Conservation (phyloP, 2,329 filamentous ascomycete genomes). For the Calonectria henricotiae region DNA sequence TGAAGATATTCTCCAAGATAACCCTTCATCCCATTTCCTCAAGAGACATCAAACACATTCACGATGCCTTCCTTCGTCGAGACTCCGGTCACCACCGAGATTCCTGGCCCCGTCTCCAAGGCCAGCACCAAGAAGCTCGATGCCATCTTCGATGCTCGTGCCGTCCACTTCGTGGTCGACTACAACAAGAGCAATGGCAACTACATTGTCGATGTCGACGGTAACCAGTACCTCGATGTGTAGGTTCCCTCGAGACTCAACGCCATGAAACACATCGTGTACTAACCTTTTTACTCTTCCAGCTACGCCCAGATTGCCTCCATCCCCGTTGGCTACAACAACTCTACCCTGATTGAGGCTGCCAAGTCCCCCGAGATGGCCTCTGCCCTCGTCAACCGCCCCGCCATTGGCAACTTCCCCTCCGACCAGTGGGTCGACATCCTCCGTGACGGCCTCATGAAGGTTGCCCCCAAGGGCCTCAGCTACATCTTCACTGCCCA, state of each 20-base stretch:
- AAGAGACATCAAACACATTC: slow-evolving; percentile 39
- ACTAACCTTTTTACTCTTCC: slow-evolving; percentile 26
- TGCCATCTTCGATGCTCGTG: slow-evolving; percentile 68
- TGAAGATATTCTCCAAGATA: slow-evolving; percentile 41
- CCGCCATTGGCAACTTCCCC: slow-evolving; percentile 86
- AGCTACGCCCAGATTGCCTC: slow-evolving; percentile 88
- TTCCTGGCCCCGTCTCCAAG: slow-evolving; percentile 61
- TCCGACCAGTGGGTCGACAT: slow-evolving; percentile 82
- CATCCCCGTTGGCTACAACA: slow-evolving; percentile 89
- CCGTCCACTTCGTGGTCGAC: slow-evolving; percentile 69
- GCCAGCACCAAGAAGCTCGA: slow-evolving; percentile 63
- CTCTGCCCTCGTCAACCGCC: slow-evolving; percentile 82
- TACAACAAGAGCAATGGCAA: slow-evolving; percentile 70
- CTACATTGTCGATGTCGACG: slow-evolving; percentile 69
- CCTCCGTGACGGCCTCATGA: slow-evolving; percentile 80
- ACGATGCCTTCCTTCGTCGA: slow-evolving; percentile 57
- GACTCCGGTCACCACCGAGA: slow-evolving; percentile 57
- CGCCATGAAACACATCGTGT: not conserved
- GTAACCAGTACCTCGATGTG: slow-evolving; percentile 68
- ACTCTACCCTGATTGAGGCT: slow-evolving; percentile 76
- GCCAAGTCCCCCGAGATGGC: slow-evolving; percentile 81
- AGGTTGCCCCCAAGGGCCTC: slow-evolving; percentile 81
- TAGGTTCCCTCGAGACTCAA: slow-evolving; percentile 52
- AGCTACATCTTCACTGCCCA: slow-evolving; percentile 87
- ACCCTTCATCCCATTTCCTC: slow-evolving; percentile 35